A percentile compares a stretch with the other conserved stretches of the same genome.
Evolutionary conservation across 2,329 filamentous ascomycete genomes (phyloP).

Genomic region (Monilinia fructigena): DNA sequence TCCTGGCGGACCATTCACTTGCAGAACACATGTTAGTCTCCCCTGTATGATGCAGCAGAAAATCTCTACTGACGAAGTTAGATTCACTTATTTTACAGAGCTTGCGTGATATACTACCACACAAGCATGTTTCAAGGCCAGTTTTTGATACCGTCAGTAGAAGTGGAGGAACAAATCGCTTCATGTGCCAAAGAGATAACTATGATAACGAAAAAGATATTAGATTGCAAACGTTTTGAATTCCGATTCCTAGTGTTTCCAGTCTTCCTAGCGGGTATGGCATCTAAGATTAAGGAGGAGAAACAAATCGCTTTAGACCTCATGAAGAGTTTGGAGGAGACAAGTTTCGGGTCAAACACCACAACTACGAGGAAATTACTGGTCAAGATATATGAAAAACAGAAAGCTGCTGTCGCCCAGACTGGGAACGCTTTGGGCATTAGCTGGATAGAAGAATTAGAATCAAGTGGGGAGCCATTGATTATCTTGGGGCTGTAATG

Average conservation of each 20-base stretch:
- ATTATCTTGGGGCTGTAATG: slow-evolving; percentile 51
- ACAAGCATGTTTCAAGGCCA: slow-evolving; percentile 54
- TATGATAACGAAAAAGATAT: slow-evolving; percentile 44
- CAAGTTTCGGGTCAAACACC: slow-evolving; percentile 50
- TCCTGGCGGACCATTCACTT: slow-evolving; percentile 1
- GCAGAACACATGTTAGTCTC: slow-evolving; percentile 12
- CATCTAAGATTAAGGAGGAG: slow-evolving; percentile 42
- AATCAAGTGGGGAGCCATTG: slow-evolving; percentile 46
- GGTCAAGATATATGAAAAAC: slow-evolving; percentile 40
- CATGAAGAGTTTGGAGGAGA: slow-evolving; percentile 48
- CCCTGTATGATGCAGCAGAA: background rate
- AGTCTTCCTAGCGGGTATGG: slow-evolving; percentile 53
- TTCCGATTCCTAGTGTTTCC: slow-evolving; percentile 52
- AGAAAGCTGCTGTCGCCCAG: slow-evolving; percentile 39
- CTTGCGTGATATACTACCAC: slow-evolving; percentile 51
- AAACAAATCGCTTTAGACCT: slow-evolving; percentile 50
- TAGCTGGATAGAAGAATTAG: slow-evolving; percentile 51
- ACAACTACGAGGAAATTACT: slow-evolving; percentile 47
- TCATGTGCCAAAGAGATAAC: slow-evolving; percentile 48
- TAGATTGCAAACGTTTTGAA: slow-evolving; percentile 43
- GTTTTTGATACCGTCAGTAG: slow-evolving; percentile 42
- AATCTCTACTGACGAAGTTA: slow-evolving; percentile 29
- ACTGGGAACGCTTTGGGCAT: slow-evolving; percentile 46
- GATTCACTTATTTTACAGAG: slow-evolving; percentile 49
- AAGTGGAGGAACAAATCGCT: slow-evolving; percentile 45